Base-by-base conservation (phyloP, 1,284 basidiomycete species). In the Ceratobasidium sp. region DNA sequence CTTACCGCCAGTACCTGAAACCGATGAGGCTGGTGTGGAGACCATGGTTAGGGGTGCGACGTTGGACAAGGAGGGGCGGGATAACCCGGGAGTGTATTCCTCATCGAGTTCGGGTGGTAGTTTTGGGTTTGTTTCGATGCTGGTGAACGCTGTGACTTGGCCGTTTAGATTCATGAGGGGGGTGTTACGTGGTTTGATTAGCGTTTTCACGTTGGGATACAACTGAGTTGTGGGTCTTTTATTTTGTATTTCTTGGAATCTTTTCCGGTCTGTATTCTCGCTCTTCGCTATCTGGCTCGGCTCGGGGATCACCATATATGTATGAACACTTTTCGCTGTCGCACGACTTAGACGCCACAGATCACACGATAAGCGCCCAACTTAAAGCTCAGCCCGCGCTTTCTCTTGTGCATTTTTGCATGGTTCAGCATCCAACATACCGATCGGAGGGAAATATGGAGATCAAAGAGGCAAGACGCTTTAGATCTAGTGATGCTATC, bases 1-100 rank as follows among this genome's bases (percentile, higher is more conserved):
- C n/a, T 7, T 58, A 38, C 55, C 55, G 35, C 55, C 55, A 7
- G 55, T 58, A 9, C 55, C 35, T 8, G 55, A 58, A 26, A 35
- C 38, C 5, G 55, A 58, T 18, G 55, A 58, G 16, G 18, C 47
- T 4, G 23, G 47, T 18, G 47, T 18, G 5, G 47, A n/a, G 7
- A 23, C 47, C 5, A 23, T 6, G 7, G 16, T 49, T 5, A 18
- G 47, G 16, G 18, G 18, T 4, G 23, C 6, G 6, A 23, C 18
- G 4, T 23, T 49, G 47, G 23, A 49, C 47, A 14, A 49, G 6
- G 23, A 49, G 47, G 23, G 47, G 32, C 30, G 23, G 26, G 52
- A n/a, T 23, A 55, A 16, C 52, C 7, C 23, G 16, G 23, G 52
- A 6, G 52, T 55, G 7, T 28, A 16, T 23, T 21, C 52, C 23